Base-by-base conservation (phyloP, 257 asterid species). In the Capsicum chinense region DNA sequence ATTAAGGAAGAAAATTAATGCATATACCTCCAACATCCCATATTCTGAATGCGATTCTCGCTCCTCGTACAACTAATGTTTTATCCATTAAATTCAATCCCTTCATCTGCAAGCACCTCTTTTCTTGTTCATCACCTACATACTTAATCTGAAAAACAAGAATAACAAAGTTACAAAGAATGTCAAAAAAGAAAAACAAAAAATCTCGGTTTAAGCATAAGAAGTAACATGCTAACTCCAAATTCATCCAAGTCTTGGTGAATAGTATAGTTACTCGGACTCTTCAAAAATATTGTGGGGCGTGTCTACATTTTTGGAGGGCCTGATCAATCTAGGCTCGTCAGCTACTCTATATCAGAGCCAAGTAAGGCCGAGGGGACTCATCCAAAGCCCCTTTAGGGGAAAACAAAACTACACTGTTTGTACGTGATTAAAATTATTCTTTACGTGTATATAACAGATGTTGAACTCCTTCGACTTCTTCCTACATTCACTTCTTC, bases 21-120 rank as follows among this genome's bases (percentile, higher is more conserved):
- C 19, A 56, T 60, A 69, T 89, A 95, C 99, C 99, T 89, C 92
- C 95, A 62, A 95, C 99, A 90, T 95, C 99, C 99, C 99, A 95
- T 80, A 95, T 87, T 83, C 90, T 90, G 84, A 93, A 92, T 63
- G 94, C 97, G 88, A 95, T 93, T 83, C 96, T 90, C 48, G 98
- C 97, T 21, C 97, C 98, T 83, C 83, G 83, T 66, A 95, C 92
- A 56, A 84, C 80, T 69, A 93, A 63, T 12, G 91, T 92, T 86
- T 95, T 95, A 82, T 91, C 93, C 97, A 95, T 92, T 70, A 95
- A 84, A 83, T 94, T 94, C 8, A 95, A 62, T 56, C 99, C 99
- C 57, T 91, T 90, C 98, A 88, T 93, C 89, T 90, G 92, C 91
- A 95, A 70, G 44, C 95, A 80, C n/a, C 69, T 88, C 90, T 88